These are phyloP conservation scores for Chlorella ohadii DNA, from an alignment of 139 green algal genomes.

Conservation along the genomic window DNA sequence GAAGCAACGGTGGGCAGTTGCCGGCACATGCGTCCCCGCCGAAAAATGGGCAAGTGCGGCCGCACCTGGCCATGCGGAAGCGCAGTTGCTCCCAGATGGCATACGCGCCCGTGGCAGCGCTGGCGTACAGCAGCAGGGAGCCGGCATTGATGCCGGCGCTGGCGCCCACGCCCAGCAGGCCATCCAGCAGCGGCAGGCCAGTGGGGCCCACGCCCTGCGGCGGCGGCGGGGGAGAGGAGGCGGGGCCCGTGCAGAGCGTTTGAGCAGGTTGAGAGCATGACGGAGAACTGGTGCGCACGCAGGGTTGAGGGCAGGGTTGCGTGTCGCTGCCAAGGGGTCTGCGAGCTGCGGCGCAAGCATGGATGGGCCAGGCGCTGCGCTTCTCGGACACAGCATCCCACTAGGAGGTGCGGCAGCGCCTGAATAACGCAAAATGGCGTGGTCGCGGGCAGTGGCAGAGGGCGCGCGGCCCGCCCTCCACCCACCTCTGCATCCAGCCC, in stretches of 20 bases:
- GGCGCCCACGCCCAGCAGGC: constrained; percentile 1
- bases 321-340: too few species aligned
- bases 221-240: background rate
- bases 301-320: too few species aligned
- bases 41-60: too few species aligned
- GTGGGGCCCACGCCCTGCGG: background rate
- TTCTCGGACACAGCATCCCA: too few species aligned
- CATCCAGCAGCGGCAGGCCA: constrained; percentile 9
- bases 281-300: too few species aligned
- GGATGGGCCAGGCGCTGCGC: too few species aligned
- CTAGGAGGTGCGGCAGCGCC: too few species aligned
- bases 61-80: constrained; percentile 49
- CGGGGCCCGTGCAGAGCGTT: background rate
- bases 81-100: constrained; percentile 65
- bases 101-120: constrained; percentile 48
- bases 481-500: too few species aligned
- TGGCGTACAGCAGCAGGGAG: constrained; percentile 38
- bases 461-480: too few species aligned
- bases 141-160: constrained; percentile 1
- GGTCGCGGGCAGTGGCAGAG: too few species aligned
- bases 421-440: too few species aligned
- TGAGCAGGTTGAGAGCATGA: background rate
- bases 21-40: background rate
- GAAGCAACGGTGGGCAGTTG: background rate
- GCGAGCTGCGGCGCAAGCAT: too few species aligned